These are phyloP conservation scores for Wallacemonas sp. DNA, from an alignment of 208 protist genomes.

Conservation along the genomic window DNA sequence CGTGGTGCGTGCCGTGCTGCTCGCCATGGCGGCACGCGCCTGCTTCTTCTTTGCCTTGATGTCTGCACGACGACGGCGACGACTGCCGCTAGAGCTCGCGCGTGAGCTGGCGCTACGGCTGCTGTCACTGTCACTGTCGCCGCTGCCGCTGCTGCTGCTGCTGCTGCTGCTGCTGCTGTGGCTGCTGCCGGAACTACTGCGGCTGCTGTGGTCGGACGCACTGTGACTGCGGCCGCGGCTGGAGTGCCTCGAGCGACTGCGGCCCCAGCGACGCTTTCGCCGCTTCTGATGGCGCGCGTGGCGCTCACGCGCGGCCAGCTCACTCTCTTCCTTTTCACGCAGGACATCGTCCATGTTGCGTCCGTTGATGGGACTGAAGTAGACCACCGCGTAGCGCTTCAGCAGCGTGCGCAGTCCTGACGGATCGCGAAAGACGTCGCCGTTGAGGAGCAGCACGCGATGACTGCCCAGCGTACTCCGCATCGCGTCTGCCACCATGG, in stretches of 20 bases:
- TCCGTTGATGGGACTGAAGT: slow-evolving; percentile 15
- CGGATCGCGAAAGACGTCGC: slow-evolving; percentile 55
- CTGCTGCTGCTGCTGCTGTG: neutral
- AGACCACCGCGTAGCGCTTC: slow-evolving; percentile 59
- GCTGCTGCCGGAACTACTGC: neutral
- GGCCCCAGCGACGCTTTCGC: slow-evolving; percentile 6
- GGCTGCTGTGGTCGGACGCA: neutral
- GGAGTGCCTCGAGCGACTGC: neutral
- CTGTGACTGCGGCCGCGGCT: neutral
- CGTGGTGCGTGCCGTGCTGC: neutral
- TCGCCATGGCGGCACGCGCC: no score
- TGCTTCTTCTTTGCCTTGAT: neutral
- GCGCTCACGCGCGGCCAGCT: neutral
- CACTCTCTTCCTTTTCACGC: neutral
- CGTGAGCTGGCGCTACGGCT: neutral
- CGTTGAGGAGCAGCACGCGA: slow-evolving; percentile 53
- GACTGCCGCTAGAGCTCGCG: neutral
- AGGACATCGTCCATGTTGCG: slow-evolving; percentile 16
- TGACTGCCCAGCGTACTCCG: slow-evolving; percentile 43
- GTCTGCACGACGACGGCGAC: neutral
- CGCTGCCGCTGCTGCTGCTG: slow-evolving; percentile 9
- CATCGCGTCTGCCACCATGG: slow-evolving; percentile 41
- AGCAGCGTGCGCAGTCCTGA: slow-evolving; percentile 47
- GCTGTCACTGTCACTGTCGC: neutral
- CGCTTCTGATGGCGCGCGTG: neutral